Evolutionary conservation across 1,139 yeast genomes (phyloP).

Genomic region (Yamadazyma siamensis): DNA sequence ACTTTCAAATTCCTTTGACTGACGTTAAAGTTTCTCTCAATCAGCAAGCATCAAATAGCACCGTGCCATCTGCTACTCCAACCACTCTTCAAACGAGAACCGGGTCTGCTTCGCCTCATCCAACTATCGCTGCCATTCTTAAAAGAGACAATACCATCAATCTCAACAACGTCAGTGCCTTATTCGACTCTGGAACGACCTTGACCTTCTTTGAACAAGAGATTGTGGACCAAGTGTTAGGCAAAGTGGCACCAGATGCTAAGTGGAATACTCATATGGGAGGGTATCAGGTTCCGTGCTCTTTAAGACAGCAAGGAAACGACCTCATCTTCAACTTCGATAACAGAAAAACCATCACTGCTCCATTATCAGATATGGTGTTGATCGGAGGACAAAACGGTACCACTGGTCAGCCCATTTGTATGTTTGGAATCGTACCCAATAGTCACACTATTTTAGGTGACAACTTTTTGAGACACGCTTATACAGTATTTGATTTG

Average conservation of each 20-base stretch:
- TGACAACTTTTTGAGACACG: conserved; percentile 50
- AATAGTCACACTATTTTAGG: conserved; percentile 46
- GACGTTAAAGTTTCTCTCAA: conserved; percentile 7
- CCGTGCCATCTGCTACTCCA: conserved; percentile 5
- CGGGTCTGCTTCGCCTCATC: conserved; percentile 10
- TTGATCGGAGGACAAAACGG: conserved; percentile 13
- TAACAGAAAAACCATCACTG: conserved; percentile 21
- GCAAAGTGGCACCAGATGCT: conserved; percentile 17
- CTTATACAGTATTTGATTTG: conserved; percentile 36
- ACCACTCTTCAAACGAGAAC: conserved; percentile 8
- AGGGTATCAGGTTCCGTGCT: conserved; percentile 27
- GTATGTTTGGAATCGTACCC: conserved; percentile 30
- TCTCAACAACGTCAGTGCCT: conserved; percentile 16
- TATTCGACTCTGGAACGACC: conserved; percentile 43
- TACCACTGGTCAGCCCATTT: conserved; percentile 13
- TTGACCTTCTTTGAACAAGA: conserved; percentile 24
- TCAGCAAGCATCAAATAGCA: conserved; percentile 1
- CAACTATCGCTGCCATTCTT: conserved; percentile 15
- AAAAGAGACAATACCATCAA: conserved; percentile 11
- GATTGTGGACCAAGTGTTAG: conserved; percentile 14
- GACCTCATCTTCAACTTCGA: conserved; percentile 26
- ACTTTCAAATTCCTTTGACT: conserved; percentile 22
- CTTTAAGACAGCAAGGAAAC: conserved; percentile 22
- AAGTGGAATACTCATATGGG: conserved; percentile 13
- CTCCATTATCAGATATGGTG: conserved; percentile 32